Base-by-base conservation (phyloP, 1,284 basidiomycete genomes). In the Heterobasidion irregulare region DNA sequence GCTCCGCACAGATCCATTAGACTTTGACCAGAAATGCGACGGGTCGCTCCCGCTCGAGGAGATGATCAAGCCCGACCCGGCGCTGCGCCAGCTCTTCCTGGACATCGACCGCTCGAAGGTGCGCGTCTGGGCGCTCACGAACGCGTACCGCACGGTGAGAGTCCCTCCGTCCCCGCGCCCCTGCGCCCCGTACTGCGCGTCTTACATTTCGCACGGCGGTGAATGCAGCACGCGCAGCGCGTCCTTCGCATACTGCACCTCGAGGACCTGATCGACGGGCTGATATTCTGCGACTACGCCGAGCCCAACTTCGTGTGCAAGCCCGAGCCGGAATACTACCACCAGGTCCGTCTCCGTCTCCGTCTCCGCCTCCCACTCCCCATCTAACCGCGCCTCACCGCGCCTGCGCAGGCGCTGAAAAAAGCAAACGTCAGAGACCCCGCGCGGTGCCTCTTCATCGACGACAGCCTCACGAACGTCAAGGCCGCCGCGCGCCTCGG, bases 11-110 rank as follows among this genome's bases (percentile, higher is more conserved):
- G 92, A 95, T 68, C 87, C 91, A 8, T 69, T 94, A 55, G 92
- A 94, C 65, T 95, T 94, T 66, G 89, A 95, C 71, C 73, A 71
- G 55, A 84, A 89, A 69, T 94, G 91, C 68, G 92, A 95, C 62
- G 86, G 86, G 5, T 82, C 88, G 13, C 74, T 95, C 13, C 92
- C 92, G 3, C 75, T 95, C 9, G 92, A 95, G 63, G 76, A 86
- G 1, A 84, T 90, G 72, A 83, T 95, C 59, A 74, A 76, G 34
- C 89, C 86, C 12, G 76, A 88, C 64, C 79, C 82, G 8, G 65
- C 65, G 10, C 68, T 91, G 32, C 81, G 83, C 32, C 78, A 83
- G 61, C 74, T 95, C 9, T 77, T 95, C 43, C 68, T 84, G 64
- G 89, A 92, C 63, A 81, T 95, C 46, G 90, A 95, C 64, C 79